Conservation (phyloP, 179 eudicot genomes). For the Gypsophila paniculata region DNA sequence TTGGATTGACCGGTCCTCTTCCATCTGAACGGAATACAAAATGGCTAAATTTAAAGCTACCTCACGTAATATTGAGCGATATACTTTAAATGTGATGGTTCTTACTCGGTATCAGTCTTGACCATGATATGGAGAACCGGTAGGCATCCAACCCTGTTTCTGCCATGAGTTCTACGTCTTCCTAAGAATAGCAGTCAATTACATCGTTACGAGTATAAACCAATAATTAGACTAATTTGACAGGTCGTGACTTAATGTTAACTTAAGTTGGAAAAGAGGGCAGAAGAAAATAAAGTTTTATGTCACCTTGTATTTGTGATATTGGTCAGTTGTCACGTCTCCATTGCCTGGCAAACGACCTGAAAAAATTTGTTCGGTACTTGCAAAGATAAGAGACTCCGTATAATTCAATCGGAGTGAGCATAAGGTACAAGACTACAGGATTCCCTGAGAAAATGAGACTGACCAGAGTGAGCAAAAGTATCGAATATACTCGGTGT, state of each 20-base stretch:
- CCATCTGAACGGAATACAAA: slow-evolving; percentile 40
- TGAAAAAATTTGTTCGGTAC: slow-evolving; percentile 16
- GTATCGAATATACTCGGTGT: slow-evolving; percentile 26
- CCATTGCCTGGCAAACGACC: slow-evolving; percentile 38
- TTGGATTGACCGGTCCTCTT: slow-evolving; percentile 57
- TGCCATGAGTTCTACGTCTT: slow-evolving; percentile 56
- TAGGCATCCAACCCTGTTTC: slow-evolving; percentile 63
- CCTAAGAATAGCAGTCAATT: slow-evolving; percentile 31
- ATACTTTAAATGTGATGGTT: neutral
- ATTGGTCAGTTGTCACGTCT: slow-evolving; percentile 56
- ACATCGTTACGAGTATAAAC: neutral
- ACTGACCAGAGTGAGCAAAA: slow-evolving; percentile 24
- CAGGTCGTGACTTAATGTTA: neutral
- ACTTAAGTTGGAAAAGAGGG: neutral
- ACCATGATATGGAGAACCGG: slow-evolving; percentile 69
- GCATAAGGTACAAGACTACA: neutral
- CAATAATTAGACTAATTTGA: neutral
- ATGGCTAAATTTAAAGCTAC: neutral
- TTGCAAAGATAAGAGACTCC: neutral
- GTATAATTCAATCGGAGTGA: too few species aligned
- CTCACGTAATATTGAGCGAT: neutral
- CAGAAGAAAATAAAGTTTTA: neutral
- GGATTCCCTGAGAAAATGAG: neutral
- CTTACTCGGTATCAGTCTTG: slow-evolving; percentile 67
- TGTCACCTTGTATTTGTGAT: slow-evolving; percentile 71